Base-by-base conservation (phyloP, 805 yeast genomes). In the Jamesozyma gamospora region DNA sequence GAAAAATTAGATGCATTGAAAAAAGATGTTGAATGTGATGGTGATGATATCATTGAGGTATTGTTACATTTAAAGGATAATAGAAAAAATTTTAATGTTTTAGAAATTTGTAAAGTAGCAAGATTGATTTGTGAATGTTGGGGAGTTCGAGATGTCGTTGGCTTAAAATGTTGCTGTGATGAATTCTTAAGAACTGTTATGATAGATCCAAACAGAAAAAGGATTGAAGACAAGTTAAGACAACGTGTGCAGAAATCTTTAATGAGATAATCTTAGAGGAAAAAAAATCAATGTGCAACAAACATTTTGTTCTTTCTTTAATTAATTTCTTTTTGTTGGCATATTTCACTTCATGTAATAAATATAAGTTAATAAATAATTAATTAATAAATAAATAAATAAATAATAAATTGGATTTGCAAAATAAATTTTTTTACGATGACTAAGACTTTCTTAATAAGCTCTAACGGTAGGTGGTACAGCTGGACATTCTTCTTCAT, bases 391-490 rank as follows among this genome's bases (percentile, higher is more conserved):
- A 33, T 37, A 37, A 44, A 39, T 43, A 46, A 36, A 40, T 37
- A 32, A 28, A 8, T 26, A 36, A 34, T 12, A 15, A 26, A 12
- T n/a, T 12, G 15, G 26, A 12, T n/a, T 12, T 16, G 28, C 14
- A 15, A 21, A 6, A 6, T 8, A 8, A 6, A 21, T 7, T 19
- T 21, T n/a, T 17, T 28, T 32, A n/a, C 13, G n/a, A 26, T 32
- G 19, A n/a, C n/a, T n/a, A n/a, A n/a, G n/a, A n/a, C n/a, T n/a
- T n/a, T 11, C 28, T 42, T 79, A 90, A 66, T 90, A 90, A 46
- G 86, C 87, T 77, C 98, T 90, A 69, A 82, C 79, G 42, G 94
- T 92, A 43, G 97, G 97, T 50, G 97, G 97, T 48, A 90, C 96
- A 36, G 95, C 72, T 67, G 86, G 83, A 75, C 96, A 87, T 67